Conservation (phyloP, 2,329 filamentous ascomycete species). For the Lachnellula subtilissima region DNA sequence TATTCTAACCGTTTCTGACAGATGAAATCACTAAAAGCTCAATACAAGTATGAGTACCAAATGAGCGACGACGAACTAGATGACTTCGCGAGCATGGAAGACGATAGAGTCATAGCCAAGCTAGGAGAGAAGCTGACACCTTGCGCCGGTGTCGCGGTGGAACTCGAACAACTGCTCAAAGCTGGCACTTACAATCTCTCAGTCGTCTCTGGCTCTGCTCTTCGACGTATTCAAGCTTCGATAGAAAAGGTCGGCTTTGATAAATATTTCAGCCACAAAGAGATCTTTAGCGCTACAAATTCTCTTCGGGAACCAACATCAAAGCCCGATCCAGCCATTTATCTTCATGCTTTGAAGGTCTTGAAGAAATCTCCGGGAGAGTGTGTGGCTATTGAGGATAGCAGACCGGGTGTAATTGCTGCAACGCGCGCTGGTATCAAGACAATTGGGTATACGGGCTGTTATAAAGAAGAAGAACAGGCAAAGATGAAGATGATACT, state of each 20-base stretch:
- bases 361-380: conserved; percentile 67
- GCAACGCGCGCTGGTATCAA: conserved; percentile 73
- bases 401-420: conserved; percentile 76
- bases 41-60: conserved; percentile 60
- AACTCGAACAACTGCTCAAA: conserved; percentile 60
- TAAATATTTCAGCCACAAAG: conserved; percentile 71
- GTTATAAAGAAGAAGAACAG: conserved; percentile 55
- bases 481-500: conserved; percentile 61
- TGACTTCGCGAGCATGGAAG: conserved; percentile 68
- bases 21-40: conserved; percentile 70
- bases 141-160: conserved; percentile 62
- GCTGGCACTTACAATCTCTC: conserved; percentile 65
- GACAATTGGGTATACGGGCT: conserved; percentile 80
- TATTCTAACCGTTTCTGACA: not conserved
- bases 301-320: conserved; percentile 74
- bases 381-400: conserved; percentile 81
- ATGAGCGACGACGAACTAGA: conserved; percentile 66
- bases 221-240: conserved; percentile 71
- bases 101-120: conserved; percentile 79
- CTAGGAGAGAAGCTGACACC: conserved; percentile 63
- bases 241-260: conserved; percentile 75
- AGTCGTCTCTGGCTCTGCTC: conserved; percentile 76
- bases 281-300: conserved; percentile 77
- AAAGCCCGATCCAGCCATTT: conserved; percentile 89
- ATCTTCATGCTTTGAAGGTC: conserved; percentile 69